These are phyloP conservation scores for Blastobotrys elegans DNA, from an alignment of 1,139 yeast genomes.

Conservation along the genomic window DNA sequence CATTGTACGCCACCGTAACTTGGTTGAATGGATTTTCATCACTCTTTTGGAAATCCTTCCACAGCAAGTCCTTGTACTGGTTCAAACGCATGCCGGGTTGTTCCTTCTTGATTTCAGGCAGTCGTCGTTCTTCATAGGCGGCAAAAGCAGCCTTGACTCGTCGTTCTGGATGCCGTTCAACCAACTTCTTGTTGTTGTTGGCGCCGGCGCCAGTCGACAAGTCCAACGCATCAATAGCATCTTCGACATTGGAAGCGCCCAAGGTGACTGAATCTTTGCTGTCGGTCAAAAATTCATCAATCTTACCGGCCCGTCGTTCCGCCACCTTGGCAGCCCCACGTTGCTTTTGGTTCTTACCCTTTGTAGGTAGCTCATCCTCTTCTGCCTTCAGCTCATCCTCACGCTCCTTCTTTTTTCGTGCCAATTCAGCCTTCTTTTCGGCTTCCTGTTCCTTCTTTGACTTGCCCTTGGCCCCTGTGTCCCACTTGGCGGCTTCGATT, in stretches of 20 bases:
- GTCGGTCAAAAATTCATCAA: slow-evolving; percentile 43
- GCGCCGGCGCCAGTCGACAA: slow-evolving; percentile 41
- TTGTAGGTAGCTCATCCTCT: slow-evolving; percentile 56
- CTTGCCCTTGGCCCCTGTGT: slow-evolving; percentile 65
- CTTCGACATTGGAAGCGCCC: slow-evolving; percentile 70
- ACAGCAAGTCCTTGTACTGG: slow-evolving; percentile 67
- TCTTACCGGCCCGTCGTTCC: slow-evolving; percentile 56
- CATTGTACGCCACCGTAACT: slow-evolving; percentile 60
- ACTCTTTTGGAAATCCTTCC: slow-evolving; percentile 77
- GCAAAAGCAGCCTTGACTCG: slow-evolving; percentile 77
- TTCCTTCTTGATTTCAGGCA: slow-evolving; percentile 71
- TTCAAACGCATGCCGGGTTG: slow-evolving; percentile 76
- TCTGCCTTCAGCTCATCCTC: slow-evolving; percentile 52
- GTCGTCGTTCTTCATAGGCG: slow-evolving; percentile 65
- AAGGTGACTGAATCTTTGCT: slow-evolving; percentile 40
- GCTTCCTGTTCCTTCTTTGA: slow-evolving; percentile 58
- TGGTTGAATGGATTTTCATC: slow-evolving; percentile 85
- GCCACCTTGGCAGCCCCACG: slow-evolving; percentile 73
- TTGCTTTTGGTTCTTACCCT: slow-evolving; percentile 47
- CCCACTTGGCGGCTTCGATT: slow-evolving; percentile 64
- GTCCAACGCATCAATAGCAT: slow-evolving; percentile 72
- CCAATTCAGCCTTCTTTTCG: slow-evolving; percentile 37
- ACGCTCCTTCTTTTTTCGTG: slow-evolving; percentile 40
- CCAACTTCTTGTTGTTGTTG: slow-evolving; percentile 46
- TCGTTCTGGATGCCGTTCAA: slow-evolving; percentile 86